These are phyloP conservation scores for Wickerhamiella hasegawae DNA, from an alignment of 805 yeast species.

Conservation along the genomic window DNA sequence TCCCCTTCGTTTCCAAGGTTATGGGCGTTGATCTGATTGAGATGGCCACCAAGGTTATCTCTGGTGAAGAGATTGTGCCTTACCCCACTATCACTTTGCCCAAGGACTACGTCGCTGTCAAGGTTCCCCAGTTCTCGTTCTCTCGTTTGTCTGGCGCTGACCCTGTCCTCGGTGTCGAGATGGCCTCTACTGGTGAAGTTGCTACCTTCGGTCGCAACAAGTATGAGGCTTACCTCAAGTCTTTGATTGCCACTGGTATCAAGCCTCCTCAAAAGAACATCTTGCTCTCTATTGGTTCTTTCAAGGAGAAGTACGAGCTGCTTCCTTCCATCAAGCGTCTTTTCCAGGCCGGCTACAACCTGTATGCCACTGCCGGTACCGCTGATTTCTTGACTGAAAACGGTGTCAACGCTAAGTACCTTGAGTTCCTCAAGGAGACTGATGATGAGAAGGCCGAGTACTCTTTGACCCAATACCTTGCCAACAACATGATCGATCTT, in stretches of 20 bases:
- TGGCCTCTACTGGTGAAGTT: constrained; percentile 99
- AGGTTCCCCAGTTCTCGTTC: constrained; percentile 96
- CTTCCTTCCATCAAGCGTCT: constrained; percentile 74
- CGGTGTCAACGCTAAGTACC: constrained; percentile 81
- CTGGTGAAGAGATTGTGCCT: constrained; percentile 74
- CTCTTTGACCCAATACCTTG: constrained; percentile 90
- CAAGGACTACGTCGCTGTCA: constrained; percentile 85
- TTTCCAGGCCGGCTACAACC: constrained; percentile 67
- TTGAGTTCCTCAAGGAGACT: constrained; percentile 68
- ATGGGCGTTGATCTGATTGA: constrained; percentile 93
- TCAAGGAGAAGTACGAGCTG: constrained; percentile 86
- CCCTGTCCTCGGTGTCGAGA: constrained; percentile 94
- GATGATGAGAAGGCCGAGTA: constrained; percentile 78
- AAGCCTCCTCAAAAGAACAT: constrained; percentile 89
- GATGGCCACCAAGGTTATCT: constrained; percentile 90
- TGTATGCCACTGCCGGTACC: constrained; percentile 98
- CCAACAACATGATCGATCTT: constrained; percentile 88
- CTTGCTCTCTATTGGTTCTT: constrained; percentile 87
- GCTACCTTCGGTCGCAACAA: constrained; percentile 94
- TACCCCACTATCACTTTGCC: constrained; percentile 85
- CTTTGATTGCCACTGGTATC: constrained; percentile 90
- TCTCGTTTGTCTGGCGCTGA: constrained; percentile 95
- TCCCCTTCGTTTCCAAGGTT: constrained; percentile 96
- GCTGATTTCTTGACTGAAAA: constrained; percentile 96
- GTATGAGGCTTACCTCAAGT: constrained; percentile 93